Evolutionary conservation across 2,329 filamentous ascomycete genomes (phyloP).

Genomic region (Xylariaceae sp.): DNA sequence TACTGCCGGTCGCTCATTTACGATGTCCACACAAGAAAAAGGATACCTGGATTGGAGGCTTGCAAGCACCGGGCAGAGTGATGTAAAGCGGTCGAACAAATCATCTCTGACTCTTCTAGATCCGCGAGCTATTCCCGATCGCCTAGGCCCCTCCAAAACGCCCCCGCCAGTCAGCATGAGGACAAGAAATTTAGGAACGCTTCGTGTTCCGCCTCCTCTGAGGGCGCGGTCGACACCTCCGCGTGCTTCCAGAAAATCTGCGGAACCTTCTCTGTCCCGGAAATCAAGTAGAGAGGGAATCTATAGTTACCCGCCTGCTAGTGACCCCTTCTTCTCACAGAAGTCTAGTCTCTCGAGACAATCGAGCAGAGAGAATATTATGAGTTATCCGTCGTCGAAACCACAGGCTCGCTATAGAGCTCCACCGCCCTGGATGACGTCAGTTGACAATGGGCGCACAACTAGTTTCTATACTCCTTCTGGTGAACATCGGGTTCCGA

Average conservation of each 20-base stretch:
- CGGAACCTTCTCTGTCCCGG: conserved; percentile 18
- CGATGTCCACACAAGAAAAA: conserved; percentile 26
- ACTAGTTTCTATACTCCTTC: conserved; percentile 11
- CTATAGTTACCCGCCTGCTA: conserved; percentile 11
- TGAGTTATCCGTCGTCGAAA: conserved; percentile 13
- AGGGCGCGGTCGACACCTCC: conserved; percentile 34
- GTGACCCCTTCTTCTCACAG: conserved; percentile 2
- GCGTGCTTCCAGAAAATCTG: conserved; percentile 5
- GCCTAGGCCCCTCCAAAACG: conserved; percentile 27
- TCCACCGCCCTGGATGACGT: conserved; percentile 16
- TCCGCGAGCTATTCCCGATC: conserved; percentile 5
- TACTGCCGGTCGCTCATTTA: conserved; percentile 18
- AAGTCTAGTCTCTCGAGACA: conserved; percentile 6
- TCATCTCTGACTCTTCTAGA: conserved; percentile 11
- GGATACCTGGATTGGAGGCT: conserved; percentile 7
- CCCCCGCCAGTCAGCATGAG: conserved; percentile 40
- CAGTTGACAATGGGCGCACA: conserved; percentile 22
- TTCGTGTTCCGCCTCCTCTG: conserved; percentile 30
- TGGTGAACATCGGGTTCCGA: conserved; percentile 15
- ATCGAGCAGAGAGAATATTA: conserved; percentile 16
- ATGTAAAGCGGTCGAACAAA: conserved; percentile 1
- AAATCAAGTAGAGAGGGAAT: conserved; percentile 28
- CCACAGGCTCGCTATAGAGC: conserved; percentile 5
- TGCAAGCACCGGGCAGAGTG: background rate
- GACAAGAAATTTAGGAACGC: conserved; percentile 32